Evolutionary conservation across 495 filamentous ascomycete genomes (phyloP).

Genomic region (Penicillium pulvis): DNA sequence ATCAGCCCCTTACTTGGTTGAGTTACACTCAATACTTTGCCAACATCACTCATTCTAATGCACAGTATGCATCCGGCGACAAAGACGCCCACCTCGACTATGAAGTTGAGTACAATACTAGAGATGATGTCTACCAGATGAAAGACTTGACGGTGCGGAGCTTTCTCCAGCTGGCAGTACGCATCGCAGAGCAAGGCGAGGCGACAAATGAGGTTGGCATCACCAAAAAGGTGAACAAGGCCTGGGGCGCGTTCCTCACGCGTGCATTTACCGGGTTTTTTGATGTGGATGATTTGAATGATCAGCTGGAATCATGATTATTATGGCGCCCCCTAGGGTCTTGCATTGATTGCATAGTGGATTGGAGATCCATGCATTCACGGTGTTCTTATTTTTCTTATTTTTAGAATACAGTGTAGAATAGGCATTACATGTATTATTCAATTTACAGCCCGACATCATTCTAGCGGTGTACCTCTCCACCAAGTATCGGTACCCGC

Average conservation of each 20-base stretch:
- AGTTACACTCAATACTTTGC: conserved; percentile 90
- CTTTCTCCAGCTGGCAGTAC: conserved; percentile 73
- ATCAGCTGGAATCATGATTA: conserved; percentile 6
- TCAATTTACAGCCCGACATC: conserved; percentile 18
- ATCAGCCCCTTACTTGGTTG: conserved; percentile 74
- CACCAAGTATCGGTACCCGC: neutral
- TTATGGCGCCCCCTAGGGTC: neutral
- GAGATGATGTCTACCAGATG: conserved; percentile 73
- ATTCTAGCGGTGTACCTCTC: conserved; percentile 26
- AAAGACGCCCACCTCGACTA: conserved; percentile 66
- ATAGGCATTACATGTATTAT: neutral
- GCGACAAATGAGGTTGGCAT: conserved; percentile 20
- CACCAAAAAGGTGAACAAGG: conserved; percentile 45
- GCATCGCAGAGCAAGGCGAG: conserved; percentile 65
- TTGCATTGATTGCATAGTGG: conserved; percentile 11
- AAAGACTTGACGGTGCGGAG: conserved; percentile 84
- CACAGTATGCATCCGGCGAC: conserved; percentile 44
- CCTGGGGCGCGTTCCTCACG: conserved; percentile 74
- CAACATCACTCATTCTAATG: conserved; percentile 87
- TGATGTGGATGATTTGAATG: conserved; percentile 58
- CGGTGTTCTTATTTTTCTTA: conserved; percentile 10
- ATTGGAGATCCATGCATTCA: conserved; percentile 12
- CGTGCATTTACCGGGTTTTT: conserved; percentile 80
- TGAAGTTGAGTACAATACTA: conserved; percentile 83
- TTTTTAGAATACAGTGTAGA: conserved; percentile 2